Conservation (phyloP, 2,329 filamentous ascomycete genomes). For the Colletotrichum tropicale region DNA sequence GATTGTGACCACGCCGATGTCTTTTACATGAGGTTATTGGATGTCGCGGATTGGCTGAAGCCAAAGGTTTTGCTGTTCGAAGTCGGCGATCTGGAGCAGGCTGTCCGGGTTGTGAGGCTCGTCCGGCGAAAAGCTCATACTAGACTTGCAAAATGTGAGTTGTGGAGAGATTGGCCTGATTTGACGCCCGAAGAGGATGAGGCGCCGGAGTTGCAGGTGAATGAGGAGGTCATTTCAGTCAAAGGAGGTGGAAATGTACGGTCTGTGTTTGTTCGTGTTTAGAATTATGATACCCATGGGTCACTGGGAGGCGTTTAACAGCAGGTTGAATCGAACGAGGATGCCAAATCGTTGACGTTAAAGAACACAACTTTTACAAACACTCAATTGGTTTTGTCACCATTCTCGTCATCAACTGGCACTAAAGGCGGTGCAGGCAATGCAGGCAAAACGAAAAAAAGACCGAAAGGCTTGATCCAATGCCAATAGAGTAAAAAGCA, state of each 20-base stretch:
- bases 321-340: background rate
- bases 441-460: background rate
- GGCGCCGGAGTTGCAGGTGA: conserved; percentile 23
- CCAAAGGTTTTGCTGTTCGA: conserved; percentile 70
- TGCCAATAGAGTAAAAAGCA: background rate
- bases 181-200: conserved; percentile 32
- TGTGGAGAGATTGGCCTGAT: conserved; percentile 75
- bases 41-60: conserved; percentile 51
- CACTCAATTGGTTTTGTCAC: background rate
- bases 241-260: conserved; percentile 54
- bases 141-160: conserved; percentile 52
- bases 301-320: background rate
- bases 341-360: background rate
- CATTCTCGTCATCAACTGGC: background rate
- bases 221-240: conserved; percentile 26
- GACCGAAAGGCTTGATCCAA: too few species aligned
- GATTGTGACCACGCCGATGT: conserved; percentile 48
- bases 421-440: background rate
- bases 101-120: conserved; percentile 62
- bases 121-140: conserved; percentile 36
- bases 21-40: conserved; percentile 72
- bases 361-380: background rate
- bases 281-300: background rate
- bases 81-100: conserved; percentile 73
- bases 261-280: conserved; percentile 38